phyloP scores from a whole-genome alignment of 495 filamentous ascomycete genomes.

The Rhypophila decipiens region DNA sequence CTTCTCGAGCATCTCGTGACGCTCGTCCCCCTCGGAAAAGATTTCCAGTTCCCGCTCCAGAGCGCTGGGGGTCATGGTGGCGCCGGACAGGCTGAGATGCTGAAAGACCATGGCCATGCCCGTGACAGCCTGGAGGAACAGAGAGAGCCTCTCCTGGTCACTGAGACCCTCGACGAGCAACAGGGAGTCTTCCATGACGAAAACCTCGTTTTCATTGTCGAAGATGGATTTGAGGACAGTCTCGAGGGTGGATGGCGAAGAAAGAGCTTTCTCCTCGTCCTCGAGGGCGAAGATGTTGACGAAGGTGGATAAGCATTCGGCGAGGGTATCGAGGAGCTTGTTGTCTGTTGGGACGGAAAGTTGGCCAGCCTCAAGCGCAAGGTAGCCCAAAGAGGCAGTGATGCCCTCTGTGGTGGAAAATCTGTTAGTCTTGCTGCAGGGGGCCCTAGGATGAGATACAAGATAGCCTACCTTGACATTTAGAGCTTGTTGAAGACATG shows the following conservation, averaged over 20 bases:
- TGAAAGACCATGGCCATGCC: constrained; percentile 23
- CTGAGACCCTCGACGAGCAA: constrained; percentile 15
- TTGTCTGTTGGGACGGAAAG: constrained; percentile 17
- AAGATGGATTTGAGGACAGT: constrained; percentile 19
- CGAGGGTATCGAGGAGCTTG: constrained; percentile 17
- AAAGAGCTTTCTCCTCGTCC: constrained; percentile 16
- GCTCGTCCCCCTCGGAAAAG: constrained; percentile 26
- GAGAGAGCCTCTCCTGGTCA: constrained; percentile 18
- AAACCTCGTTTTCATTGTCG: constrained; percentile 17
- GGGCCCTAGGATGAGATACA: neutral
- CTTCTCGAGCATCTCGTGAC: constrained; percentile 15
- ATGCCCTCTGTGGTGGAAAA: constrained; percentile 18
- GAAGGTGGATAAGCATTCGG: constrained; percentile 11
- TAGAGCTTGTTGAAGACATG: neutral
- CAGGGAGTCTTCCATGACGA: constrained; percentile 17
- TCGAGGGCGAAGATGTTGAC: constrained; percentile 15
- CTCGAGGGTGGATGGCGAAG: constrained; percentile 10
- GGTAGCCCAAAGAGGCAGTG: constrained; percentile 11
- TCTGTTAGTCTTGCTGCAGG: neutral
- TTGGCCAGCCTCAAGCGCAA: constrained; percentile 12
- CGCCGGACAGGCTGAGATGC: neutral
- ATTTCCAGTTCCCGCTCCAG: constrained; percentile 23
- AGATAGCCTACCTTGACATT: constrained; percentile 9
- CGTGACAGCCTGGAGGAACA: constrained; percentile 24
- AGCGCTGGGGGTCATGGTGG: constrained; percentile 3